Evolutionary conservation across 2,329 filamentous ascomycete genomes (phyloP).

Genomic region (Periconia sp.): DNA sequence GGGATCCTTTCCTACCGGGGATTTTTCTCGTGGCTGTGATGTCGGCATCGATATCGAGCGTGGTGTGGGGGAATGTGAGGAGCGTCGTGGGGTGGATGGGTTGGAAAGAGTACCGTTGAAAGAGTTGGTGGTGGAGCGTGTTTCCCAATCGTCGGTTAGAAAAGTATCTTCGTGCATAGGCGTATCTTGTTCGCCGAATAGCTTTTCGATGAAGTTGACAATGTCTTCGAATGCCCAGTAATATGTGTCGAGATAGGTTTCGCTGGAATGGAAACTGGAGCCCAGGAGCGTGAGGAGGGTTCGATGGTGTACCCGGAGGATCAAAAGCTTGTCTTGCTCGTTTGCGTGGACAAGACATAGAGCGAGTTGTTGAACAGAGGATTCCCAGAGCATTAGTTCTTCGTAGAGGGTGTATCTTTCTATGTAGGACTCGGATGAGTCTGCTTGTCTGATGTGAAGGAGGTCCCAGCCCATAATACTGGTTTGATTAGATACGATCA

Average conservation of each 20-base stretch:
- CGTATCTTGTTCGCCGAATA: not conserved
- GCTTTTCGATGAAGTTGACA: constrained; percentile 11
- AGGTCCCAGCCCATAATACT: constrained; percentile 6
- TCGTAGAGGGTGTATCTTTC: constrained; percentile 8
- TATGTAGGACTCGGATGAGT: constrained; percentile 1
- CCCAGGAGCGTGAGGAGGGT: constrained; percentile 6
- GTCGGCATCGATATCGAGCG: not conserved
- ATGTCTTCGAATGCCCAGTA: constrained; percentile 14
- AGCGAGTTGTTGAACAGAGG: constrained; percentile 7
- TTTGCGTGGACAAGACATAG: not conserved
- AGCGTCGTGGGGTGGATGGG: not conserved
- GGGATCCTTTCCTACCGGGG: not conserved
- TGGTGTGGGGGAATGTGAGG: not conserved
- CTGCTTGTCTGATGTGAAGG: not conserved
- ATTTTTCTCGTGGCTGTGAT: not conserved
- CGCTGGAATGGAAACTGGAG: constrained; percentile 9
- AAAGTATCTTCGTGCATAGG: not conserved
- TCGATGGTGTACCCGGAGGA: constrained; percentile 14
- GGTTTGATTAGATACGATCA: not conserved
- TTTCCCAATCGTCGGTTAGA: constrained; percentile 3
- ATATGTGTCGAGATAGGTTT: constrained; percentile 12
- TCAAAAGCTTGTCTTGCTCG: constrained; percentile 7
- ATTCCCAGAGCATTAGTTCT: constrained; percentile 12
- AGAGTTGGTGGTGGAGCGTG: not conserved
- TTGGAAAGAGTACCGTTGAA: not conserved